Evolutionary conservation across 1,139 yeast species (phyloP).

Genomic region (Spathaspora jeffriesii): DNA sequence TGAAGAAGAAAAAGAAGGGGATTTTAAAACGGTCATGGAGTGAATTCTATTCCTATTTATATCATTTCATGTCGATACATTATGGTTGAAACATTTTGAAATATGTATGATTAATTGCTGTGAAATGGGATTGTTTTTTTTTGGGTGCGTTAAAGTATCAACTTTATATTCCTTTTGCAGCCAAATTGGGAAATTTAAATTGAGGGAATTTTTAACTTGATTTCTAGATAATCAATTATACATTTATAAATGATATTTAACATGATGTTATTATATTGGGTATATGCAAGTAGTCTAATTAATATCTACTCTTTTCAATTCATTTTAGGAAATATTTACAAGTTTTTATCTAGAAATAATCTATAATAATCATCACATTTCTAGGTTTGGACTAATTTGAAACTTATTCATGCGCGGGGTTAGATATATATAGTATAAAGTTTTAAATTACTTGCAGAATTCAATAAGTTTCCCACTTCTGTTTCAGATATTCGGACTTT

Average conservation of each 20-base stretch:
- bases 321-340: background rate
- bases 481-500: background rate
- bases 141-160: background rate
- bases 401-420: too few relatives aligned
- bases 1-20: background rate
- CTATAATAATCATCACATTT: background rate
- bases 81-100: background rate
- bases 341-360: background rate
- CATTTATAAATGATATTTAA: background rate
- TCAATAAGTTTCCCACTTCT: too few relatives aligned
- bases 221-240: background rate
- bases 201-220: slow-evolving; percentile 6
- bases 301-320: background rate
- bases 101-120: background rate
- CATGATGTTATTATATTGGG: background rate
- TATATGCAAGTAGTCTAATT: background rate
- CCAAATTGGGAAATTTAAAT: slow-evolving; percentile 11
- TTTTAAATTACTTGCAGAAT: too few relatives aligned
- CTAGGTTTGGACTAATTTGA: too few relatives aligned
- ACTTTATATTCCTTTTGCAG: slow-evolving; percentile 10
- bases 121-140: background rate
- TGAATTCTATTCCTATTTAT: background rate
- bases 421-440: too few relatives aligned
- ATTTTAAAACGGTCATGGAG: background rate
- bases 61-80: background rate